Evolutionary conservation across 352 stramenopile species (phyloP), one percentile per base, ranked within the genome.

Genomic region (Globisporangium perplexum): DNA sequence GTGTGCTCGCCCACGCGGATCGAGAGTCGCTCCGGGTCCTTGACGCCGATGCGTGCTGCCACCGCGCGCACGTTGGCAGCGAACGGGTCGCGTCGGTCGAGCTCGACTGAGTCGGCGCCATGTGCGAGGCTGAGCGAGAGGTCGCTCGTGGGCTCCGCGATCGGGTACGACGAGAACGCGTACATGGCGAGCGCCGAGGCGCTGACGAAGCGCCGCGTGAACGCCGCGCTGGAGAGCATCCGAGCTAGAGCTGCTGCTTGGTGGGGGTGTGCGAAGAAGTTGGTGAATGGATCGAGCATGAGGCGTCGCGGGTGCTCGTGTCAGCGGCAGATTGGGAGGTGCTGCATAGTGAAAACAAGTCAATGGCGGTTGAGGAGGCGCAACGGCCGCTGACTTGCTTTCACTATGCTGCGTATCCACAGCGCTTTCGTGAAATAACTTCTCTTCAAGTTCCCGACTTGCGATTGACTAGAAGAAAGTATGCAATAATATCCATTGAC

Each of bases 1-100:
- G 76, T 83, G 26, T 90, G 63, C 38, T 88, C 66, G 4, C 74
- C 74, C 14, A 93, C 66, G 14, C 72, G 77, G 43, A 93, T 79
- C 30, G 72, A 77, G 20, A 93, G 56, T 15, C 71, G 69, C 52
- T 86, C 74, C 1, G 80, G 77, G 48, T 87, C 71, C 52, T 79
- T 83, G 6, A 93, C 74, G 7, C 83, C 83, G 28, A 90, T 65
- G 0, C 70, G 67, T 0, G 68, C 69, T 4, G 83, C 83, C 42
- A 93, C 73, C 12, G 71, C 47, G 14, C 78, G 74, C 33, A 88
- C 73, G 28, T 90, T 81, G 38, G 75, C 46, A 11, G 81, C 80
- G 48, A 91, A 90, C 5, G 73, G 54, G 47, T 91, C 83, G 7
- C 61, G 60, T 0, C 62, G 62, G n/a, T 82, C 68, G 46, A 93